Percentiles rank a stretch among this genome's conserved stretches.
phyloP scores from a whole-genome alignment of 2,329 filamentous ascomycete genomes.

The Anthostomella pinea region DNA sequence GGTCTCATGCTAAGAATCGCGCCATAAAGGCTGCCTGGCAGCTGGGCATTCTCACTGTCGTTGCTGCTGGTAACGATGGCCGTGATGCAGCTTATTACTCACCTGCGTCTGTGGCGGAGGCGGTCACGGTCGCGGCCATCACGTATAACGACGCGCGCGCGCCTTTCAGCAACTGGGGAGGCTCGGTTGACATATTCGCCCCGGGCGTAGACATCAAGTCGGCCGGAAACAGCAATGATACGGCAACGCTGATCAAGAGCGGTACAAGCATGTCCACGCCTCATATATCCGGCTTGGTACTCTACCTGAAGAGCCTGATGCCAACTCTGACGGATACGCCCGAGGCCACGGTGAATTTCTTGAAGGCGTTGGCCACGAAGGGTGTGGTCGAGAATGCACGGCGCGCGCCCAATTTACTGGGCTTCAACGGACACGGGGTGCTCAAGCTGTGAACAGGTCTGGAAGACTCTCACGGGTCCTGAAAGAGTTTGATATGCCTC shows the following conservation, averaged over 20 bases:
- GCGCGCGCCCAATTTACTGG: too few species aligned
- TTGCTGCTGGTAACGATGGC: constrained; percentile 54
- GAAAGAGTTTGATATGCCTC: too few species aligned
- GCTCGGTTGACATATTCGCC: constrained; percentile 40
- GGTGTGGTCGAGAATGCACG: too few species aligned
- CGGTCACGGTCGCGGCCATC: constrained; percentile 52
- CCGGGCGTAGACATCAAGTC: constrained; percentile 42
- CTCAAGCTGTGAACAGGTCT: too few species aligned
- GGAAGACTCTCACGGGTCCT: too few species aligned
- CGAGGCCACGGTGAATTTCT: too few species aligned
- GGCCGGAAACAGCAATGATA: constrained; percentile 39
- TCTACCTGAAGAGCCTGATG: constrained; percentile 54
- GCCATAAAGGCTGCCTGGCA: constrained; percentile 46
- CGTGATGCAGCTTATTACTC: constrained; percentile 40
- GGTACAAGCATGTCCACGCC: constrained; percentile 64
- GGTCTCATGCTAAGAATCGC: constrained; percentile 46
- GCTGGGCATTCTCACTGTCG: constrained; percentile 49
- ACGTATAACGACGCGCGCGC: constrained; percentile 39
- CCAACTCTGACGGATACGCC: too few species aligned
- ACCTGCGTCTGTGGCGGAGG: constrained; percentile 47
- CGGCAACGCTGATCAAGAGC: constrained; percentile 42
- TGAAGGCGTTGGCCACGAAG: too few species aligned
- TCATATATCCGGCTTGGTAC: constrained; percentile 58
- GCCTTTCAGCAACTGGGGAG: constrained; percentile 50
- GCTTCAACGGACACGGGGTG: too few species aligned